Conservation (phyloP, 1,139 yeast species). For the Yamadazyma sp. region DNA sequence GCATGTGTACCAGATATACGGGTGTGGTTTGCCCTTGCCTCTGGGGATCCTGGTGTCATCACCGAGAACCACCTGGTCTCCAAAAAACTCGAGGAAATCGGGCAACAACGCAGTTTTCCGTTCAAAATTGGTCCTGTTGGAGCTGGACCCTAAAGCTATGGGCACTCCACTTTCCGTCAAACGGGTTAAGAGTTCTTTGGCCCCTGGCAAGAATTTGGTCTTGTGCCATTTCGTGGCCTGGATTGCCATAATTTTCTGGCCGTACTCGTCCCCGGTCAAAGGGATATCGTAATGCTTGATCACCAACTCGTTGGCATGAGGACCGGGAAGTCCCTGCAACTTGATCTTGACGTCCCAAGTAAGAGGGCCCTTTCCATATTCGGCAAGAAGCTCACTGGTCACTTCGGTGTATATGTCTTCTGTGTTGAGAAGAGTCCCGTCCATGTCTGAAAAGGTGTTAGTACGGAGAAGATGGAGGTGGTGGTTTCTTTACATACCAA, state of each 20-base stretch:
- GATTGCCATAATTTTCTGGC: conserved; percentile 46
- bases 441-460: conserved; percentile 63
- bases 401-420: conserved; percentile 88
- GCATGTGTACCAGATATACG: conserved; percentile 89
- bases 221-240: conserved; percentile 66
- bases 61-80: conserved; percentile 74
- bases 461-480: not conserved
- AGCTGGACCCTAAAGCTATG: conserved; percentile 90
- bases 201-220: conserved; percentile 79
- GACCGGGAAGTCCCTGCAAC: conserved; percentile 90
- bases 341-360: conserved; percentile 88
- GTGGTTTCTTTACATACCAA: conserved; percentile 55
- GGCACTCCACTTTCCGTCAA: conserved; percentile 58
- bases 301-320: conserved; percentile 57
- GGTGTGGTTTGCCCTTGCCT: conserved; percentile 90
- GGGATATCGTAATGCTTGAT: conserved; percentile 70
- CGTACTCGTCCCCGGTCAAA: conserved; percentile 61
- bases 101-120: conserved; percentile 70
- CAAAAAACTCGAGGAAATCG: conserved; percentile 62
- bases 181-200: conserved; percentile 60
- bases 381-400: conserved; percentile 61
- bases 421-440: conserved; percentile 86
- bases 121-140: conserved; percentile 57
- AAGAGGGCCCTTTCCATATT: conserved; percentile 71
- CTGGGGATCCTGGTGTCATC: conserved; percentile 79